Percentiles rank a stretch among this genome's conserved stretches.
phyloP scores from a whole-genome alignment of 169 alveolate species.

The Plasmodium coatneyi region DNA sequence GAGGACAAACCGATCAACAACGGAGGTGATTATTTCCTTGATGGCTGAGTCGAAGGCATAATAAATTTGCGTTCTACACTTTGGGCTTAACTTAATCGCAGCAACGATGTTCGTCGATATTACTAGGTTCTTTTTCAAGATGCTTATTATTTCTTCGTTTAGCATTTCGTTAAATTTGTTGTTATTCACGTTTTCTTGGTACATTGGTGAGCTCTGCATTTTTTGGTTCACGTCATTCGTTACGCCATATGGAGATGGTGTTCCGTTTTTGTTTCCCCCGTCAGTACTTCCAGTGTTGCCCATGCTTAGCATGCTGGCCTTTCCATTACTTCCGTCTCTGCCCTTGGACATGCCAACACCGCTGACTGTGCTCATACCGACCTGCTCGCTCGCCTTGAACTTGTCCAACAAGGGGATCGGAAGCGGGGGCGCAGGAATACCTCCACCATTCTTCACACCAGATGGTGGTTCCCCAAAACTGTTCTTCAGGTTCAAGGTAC shows the following conservation, averaged over 20 bases:
- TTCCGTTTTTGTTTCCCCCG: neutral
- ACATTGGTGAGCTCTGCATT: neutral
- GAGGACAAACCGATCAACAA: slow-evolving; percentile 88
- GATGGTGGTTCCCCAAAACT: slow-evolving; percentile 9
- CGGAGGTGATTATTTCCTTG: slow-evolving; percentile 53
- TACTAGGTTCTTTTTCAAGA: slow-evolving; percentile 47
- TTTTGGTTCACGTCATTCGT: neutral
- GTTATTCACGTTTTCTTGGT: neutral
- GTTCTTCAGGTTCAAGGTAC: slow-evolving; percentile 20
- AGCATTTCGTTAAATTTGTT: slow-evolving; percentile 22
- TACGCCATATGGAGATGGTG: neutral
- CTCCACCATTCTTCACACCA: neutral
- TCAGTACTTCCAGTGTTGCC: neutral
- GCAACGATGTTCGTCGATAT: slow-evolving; percentile 35
- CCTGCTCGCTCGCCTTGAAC: slow-evolving; percentile 16
- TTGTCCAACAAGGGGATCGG: slow-evolving; percentile 2
- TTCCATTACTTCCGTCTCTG: neutral
- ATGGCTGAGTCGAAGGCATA: slow-evolving; percentile 63
- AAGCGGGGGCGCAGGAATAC: neutral
- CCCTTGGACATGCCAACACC: neutral
- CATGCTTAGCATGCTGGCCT: neutral
- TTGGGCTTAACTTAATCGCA: slow-evolving; percentile 13
- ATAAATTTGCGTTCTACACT: slow-evolving; percentile 30
- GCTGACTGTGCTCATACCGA: neutral
- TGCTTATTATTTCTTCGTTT: slow-evolving; percentile 41